phyloP scores from a whole-genome alignment of 129 eudicot genomes.

The Gnaphalium uliginosum region DNA sequence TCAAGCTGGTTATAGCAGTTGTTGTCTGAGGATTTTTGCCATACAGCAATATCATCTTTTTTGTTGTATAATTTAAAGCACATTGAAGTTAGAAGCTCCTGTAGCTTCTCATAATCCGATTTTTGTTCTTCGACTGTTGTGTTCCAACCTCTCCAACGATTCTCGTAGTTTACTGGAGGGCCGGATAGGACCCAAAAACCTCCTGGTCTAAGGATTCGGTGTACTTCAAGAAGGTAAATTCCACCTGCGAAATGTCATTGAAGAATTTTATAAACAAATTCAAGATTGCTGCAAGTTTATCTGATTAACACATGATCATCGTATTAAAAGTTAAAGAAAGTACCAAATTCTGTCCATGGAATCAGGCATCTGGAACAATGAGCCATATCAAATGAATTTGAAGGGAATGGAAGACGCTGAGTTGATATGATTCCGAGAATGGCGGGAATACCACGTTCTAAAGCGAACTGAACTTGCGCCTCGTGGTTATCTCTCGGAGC shows the following conservation, averaged over 20 bases:
- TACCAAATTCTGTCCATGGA: slow-evolving; percentile 99
- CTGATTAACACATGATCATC: neutral
- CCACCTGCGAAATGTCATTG: slow-evolving; percentile 60
- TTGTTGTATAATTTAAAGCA: slow-evolving; percentile 88
- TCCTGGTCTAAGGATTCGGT: slow-evolving; percentile 97
- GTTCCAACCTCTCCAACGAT: slow-evolving; percentile 98
- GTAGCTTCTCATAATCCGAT: slow-evolving; percentile 80
- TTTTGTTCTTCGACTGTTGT: slow-evolving; percentile 85
- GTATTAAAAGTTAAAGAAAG: slow-evolving; percentile 9
- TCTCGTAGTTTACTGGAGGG: slow-evolving; percentile 92
- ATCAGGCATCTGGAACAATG: slow-evolving; percentile 99
- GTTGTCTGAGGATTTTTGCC: slow-evolving; percentile 78
- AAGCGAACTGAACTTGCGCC: slow-evolving; percentile 97
- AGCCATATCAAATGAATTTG: slow-evolving; percentile 96
- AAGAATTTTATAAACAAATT: too few species aligned
- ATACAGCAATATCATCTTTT: slow-evolving; percentile 92
- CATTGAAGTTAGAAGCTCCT: slow-evolving; percentile 79
- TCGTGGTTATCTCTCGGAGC: slow-evolving; percentile 99
- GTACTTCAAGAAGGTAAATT: slow-evolving; percentile 85
- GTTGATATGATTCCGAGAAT: slow-evolving; percentile 92
- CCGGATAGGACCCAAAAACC: slow-evolving; percentile 99
- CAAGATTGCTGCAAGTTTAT: neutral
- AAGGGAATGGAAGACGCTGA: slow-evolving; percentile 97
- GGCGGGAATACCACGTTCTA: slow-evolving; percentile 99
- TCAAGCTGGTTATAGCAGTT: slow-evolving; percentile 82